Percentiles rank a stretch among this genome's conserved stretches.
These are phyloP conservation scores for Cryptococcus neoformans DNA, from an alignment of 1,284 basidiomycete species.

Conservation along the genomic window DNA sequence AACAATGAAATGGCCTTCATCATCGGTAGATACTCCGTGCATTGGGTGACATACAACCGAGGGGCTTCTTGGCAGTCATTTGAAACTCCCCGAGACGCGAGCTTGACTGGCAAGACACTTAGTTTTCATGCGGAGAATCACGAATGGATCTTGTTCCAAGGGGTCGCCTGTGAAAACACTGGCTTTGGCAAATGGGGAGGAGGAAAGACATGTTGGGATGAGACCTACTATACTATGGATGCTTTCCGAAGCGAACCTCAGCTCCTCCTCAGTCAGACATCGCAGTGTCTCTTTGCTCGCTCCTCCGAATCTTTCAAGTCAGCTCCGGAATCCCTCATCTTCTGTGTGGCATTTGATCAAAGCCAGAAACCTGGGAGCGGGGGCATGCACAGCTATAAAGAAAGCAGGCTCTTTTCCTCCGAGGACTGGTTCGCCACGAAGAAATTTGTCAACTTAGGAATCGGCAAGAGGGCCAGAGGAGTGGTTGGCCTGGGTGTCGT, in stretches of 20 bases:
- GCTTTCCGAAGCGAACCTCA: constrained; percentile 64
- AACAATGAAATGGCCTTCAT: constrained; percentile 81
- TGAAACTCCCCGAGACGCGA: constrained; percentile 62
- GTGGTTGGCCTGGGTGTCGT: constrained; percentile 86
- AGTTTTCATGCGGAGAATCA: constrained; percentile 80
- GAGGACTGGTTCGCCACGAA: constrained; percentile 71
- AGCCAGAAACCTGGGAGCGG: constrained; percentile 51
- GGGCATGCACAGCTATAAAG: constrained; percentile 54
- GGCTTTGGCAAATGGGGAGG: constrained; percentile 57
- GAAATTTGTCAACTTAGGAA: constrained; percentile 70
- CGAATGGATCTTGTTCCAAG: constrained; percentile 79
- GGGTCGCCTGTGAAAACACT: constrained; percentile 60
- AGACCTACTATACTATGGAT: constrained; percentile 84
- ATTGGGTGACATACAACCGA: constrained; percentile 81
- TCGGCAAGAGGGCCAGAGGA: constrained; percentile 77
- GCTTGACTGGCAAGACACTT: constrained; percentile 62
- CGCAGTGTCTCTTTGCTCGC: constrained; percentile 80
- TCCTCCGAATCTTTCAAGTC: constrained; percentile 72
- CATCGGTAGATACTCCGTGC: constrained; percentile 64
- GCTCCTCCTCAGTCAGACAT: constrained; percentile 64
- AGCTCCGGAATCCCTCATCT: constrained; percentile 69
- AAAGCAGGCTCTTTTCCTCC: constrained; percentile 73
- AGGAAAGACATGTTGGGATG: constrained; percentile 67
- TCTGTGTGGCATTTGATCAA: constrained; percentile 79
- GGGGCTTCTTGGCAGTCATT: constrained; percentile 83